Conservation (phyloP, 2,329 filamentous ascomycete genomes). For the Venturia aucupariae region DNA sequence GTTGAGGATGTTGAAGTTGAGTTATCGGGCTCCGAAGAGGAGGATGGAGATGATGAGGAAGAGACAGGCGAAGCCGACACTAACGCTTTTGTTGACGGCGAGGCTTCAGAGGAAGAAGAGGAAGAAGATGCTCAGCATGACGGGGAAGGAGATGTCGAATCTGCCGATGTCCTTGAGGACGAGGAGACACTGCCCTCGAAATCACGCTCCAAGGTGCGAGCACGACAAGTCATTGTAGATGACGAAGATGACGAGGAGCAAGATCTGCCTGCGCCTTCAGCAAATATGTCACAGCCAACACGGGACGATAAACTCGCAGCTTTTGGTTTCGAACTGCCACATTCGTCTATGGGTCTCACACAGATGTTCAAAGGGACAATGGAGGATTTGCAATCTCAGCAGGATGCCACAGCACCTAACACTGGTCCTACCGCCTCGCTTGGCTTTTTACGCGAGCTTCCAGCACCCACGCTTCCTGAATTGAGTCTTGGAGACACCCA, state of each 20-base stretch:
- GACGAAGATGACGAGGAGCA: constrained; percentile 46
- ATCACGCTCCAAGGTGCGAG: constrained; percentile 42
- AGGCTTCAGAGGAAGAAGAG: constrained; percentile 26
- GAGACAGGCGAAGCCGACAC: constrained; percentile 10
- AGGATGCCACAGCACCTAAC: not conserved
- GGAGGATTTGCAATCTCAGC: constrained; percentile 43
- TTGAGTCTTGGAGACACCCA: constrained; percentile 6
- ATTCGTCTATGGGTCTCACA: constrained; percentile 57
- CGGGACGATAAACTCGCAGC: constrained; percentile 19
- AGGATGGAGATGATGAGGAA: constrained; percentile 24
- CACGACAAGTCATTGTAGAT: constrained; percentile 50
- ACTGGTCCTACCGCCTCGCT: constrained; percentile 19
- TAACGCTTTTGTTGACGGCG: constrained; percentile 17
- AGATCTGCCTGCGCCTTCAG: constrained; percentile 15
- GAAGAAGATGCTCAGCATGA: constrained; percentile 25
- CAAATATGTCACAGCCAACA: constrained; percentile 10
- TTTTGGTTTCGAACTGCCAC: constrained; percentile 14
- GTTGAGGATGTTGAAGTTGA: constrained; percentile 33
- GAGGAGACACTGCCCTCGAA: constrained; percentile 33
- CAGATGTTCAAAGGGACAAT: constrained; percentile 89
- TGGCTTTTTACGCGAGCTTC: constrained; percentile 25
- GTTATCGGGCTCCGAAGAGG: constrained; percentile 37
- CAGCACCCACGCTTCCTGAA: constrained; percentile 22
- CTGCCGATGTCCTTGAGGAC: constrained; percentile 24
- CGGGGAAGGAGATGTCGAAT: constrained; percentile 28